Evolutionary conservation across 495 filamentous ascomycete genomes (phyloP), one percentile per base, ranked within the genome.

Genomic region (Bombardia bombarda): DNA sequence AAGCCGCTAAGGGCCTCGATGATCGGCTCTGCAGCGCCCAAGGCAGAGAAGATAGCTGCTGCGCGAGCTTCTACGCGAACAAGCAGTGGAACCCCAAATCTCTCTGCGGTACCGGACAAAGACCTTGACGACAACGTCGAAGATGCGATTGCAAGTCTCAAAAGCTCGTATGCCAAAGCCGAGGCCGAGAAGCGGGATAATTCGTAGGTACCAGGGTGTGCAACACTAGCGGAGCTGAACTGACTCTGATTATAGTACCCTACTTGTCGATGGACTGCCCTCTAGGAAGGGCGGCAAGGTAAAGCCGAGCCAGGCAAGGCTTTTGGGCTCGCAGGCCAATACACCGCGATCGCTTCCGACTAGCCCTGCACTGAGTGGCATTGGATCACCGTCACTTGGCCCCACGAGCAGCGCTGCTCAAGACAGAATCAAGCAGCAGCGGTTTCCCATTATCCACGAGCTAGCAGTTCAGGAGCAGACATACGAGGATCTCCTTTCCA

Each of bases 381-480:
- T 65, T 55, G 73, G 53, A 28, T 79, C 60, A 1, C 72, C 70
- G 20, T 70, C 63, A 43, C 57, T 56, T 56, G 75, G 69, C 18
- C 75, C 79, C 3, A 70, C 69, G 25, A 73, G 72, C 8, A 73
- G 77, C 43, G 51, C 74, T 55, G 42, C 79, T 58, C 59, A 67
- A 10, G 71, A 75, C 35, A 62, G 72, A 61, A 50, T 66, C 50
- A 67, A 70, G 60, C 65, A 77, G 58, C 56, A 70, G 60, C 53
- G 75, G 60, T 55, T 76, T 64, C 74, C 81, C n/a, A 69, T 88
- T 16, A 78, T 87, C 21, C 85, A 90, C 65, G 73, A 86, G 28
- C 72, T 90, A 34, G 85, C 85, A 18, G 62, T 78, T 16, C 69
- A 73, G 36, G 75, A 80, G 7, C 70, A 77, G 24, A 70, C 78